phyloP scores from a whole-genome alignment of 768 basidiomycete genomes.

The Cyclocybe cylindracea region DNA sequence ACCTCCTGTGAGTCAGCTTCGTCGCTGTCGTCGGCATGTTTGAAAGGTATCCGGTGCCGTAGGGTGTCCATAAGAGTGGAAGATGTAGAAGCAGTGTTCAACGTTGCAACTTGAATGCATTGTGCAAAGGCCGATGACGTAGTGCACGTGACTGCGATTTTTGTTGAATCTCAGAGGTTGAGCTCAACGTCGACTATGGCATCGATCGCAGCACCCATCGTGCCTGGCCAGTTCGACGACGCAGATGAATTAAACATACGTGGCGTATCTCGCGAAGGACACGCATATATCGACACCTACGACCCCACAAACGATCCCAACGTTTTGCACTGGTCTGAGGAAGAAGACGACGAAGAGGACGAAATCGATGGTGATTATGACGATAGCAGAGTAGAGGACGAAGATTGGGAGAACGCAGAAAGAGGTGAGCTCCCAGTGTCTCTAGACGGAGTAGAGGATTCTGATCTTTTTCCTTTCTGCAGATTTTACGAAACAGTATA shows the following conservation, averaged over 20 bases:
- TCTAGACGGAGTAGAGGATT: slow-evolving; percentile 7
- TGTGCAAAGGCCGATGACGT: background rate
- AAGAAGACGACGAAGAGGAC: slow-evolving; percentile 41
- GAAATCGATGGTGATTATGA: slow-evolving; percentile 51
- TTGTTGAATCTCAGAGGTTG: background rate
- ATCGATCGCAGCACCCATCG: slow-evolving; percentile 30
- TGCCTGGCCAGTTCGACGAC: slow-evolving; percentile 65
- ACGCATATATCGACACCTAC: slow-evolving; percentile 47
- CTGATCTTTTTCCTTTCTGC: slow-evolving; percentile 14
- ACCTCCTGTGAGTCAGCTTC: slow-evolving; percentile 29
- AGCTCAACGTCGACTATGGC: slow-evolving; percentile 23
- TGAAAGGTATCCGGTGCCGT: slow-evolving; percentile 49
- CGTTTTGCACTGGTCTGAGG: slow-evolving; percentile 32
- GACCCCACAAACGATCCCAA: slow-evolving; percentile 36
- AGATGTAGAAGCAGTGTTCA: background rate
- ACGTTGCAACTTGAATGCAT: background rate
- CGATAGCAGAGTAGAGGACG: slow-evolving; percentile 73
- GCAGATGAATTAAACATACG: slow-evolving; percentile 30
- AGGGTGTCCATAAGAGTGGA: slow-evolving; percentile 34
- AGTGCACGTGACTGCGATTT: slow-evolving; percentile 16
- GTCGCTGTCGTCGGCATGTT: slow-evolving; percentile 30
- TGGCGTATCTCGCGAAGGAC: slow-evolving; percentile 22
- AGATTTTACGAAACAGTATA: slow-evolving; percentile 99
- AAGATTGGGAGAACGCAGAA: slow-evolving; percentile 88
- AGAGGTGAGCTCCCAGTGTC: slow-evolving; percentile 50